Evolutionary conservation across 2,329 filamentous ascomycete species (phyloP).

Genomic region (Claviceps quebecensis): DNA sequence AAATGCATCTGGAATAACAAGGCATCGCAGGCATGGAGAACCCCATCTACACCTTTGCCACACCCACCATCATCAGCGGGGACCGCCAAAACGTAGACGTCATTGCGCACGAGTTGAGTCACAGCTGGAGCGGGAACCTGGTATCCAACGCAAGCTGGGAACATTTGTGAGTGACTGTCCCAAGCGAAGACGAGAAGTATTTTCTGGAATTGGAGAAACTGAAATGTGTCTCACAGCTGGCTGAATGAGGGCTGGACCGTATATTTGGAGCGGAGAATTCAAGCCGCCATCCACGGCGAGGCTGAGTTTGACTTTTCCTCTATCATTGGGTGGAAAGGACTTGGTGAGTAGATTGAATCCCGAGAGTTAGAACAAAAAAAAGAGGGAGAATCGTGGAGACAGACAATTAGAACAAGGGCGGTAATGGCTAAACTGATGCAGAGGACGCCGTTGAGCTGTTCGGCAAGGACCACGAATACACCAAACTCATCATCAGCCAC

Average conservation of each 20-base stretch:
- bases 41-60: conserved; percentile 88
- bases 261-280: conserved; percentile 80
- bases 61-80: conserved; percentile 84
- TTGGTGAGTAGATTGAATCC: conserved; percentile 31
- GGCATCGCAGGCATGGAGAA: conserved; percentile 60
- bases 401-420: background rate
- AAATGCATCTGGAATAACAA: background rate
- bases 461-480: conserved; percentile 80
- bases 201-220: background rate
- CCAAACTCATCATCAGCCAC: conserved; percentile 75
- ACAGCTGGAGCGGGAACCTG: conserved; percentile 80
- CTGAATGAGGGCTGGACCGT: conserved; percentile 79
- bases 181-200: background rate
- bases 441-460: conserved; percentile 67
- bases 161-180: conserved; percentile 45
- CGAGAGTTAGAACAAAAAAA: background rate
- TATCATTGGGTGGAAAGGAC: conserved; percentile 88
- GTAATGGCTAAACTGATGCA: conserved; percentile 11
- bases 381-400: background rate
- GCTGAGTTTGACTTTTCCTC: conserved; percentile 83
- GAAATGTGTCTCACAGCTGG: conserved; percentile 33
- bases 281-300: conserved; percentile 65
- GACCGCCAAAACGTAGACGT: conserved; percentile 88
- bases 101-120: conserved; percentile 71
- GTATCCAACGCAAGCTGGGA: conserved; percentile 71